Base-by-base conservation (phyloP, 345 rosid species). In the Gynandropsis gynandra region DNA sequence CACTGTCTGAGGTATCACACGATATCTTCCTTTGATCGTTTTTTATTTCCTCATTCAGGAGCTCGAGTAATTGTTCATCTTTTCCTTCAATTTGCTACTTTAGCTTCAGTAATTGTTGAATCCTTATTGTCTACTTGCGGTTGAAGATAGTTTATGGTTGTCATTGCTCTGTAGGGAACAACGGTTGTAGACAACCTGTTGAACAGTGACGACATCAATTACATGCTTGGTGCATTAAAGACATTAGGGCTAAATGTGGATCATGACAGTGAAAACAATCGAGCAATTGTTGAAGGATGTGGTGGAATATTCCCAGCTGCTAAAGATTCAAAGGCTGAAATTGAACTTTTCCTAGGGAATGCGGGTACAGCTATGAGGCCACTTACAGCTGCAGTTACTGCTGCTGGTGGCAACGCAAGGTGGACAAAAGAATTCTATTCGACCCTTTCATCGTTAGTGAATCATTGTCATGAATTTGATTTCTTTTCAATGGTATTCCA, bases 341-440 rank as follows among this genome's bases (percentile, higher is more conserved):
- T 87, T 13, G 76, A 76, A 65, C 82, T 92, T 69, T 92, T 85
- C 83, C 90, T 92, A 2, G 97, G 98, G 29, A 87, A 92, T 72
- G 97, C 94, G 1, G 94, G 97, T 63, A 92, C 97, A 8, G 95
- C 98, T 12, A 87, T 92, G 93, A 95, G 97, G 17, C 97, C 97
- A 20, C 70, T 92, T 68, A 92, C 97, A 3, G 95, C 94, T 69
- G 90, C 95, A 15, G 80, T 92, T 58, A 76, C 85, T 33, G 93
- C 79, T 55, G 95, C 97, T 0, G 97, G 97, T 64, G 98, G 97
- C 38, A 82, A 80, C 58, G 80, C 92, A 12, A 79, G 94, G 97
- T 92, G 37, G 33, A 31, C 38, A 18, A 35, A 9, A 5, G 21
- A 21, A n/a, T 6, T 35, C n/a, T 12, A 2, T 31, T 10, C n/a